Evolutionary conservation across 495 filamentous ascomycete species (phyloP).

Genomic region (Amphirosellinia nigrospora): DNA sequence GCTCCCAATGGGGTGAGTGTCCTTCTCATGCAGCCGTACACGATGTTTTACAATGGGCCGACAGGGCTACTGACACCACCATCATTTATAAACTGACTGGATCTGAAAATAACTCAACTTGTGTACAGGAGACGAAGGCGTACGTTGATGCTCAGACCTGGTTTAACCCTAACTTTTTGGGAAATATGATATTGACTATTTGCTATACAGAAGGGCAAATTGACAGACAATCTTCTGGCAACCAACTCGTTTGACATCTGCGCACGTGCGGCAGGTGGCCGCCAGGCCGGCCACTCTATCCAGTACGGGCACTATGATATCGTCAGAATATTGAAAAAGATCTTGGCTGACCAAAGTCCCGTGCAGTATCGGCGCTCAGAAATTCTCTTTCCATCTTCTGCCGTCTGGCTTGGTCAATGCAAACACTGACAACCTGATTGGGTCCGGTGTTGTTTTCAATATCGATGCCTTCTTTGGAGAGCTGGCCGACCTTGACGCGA

Average conservation of each 20-base stretch:
- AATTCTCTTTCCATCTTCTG: conserved; percentile 72
- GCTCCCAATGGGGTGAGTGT: conserved; percentile 29
- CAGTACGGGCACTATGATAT: conserved; percentile 23
- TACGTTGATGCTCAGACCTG: conserved; percentile 21
- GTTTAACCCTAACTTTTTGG: neutral
- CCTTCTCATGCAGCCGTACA: neutral
- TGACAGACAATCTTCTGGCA: conserved; percentile 28
- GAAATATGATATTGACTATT: conserved; percentile 22
- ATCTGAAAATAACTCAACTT: conserved; percentile 16
- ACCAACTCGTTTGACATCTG: conserved; percentile 40
- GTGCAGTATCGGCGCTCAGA: conserved; percentile 57
- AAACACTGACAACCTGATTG: conserved; percentile 80
- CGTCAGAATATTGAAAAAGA: conserved; percentile 48
- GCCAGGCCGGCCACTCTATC: conserved; percentile 61
- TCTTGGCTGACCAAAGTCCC: conserved; percentile 55
- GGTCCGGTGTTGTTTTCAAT: conserved; percentile 83
- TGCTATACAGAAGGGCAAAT: conserved; percentile 27
- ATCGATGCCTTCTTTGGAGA: conserved; percentile 88
- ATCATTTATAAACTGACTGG: conserved; percentile 2
- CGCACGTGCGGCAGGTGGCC: conserved; percentile 69
- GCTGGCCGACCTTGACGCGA: conserved; percentile 68
- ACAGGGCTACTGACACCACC: neutral
- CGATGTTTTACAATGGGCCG: neutral
- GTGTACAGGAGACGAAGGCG: conserved; percentile 29
- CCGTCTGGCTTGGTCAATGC: conserved; percentile 77